Evolutionary conservation across 192 early-diverging fungal species (phyloP), one percentile per base, ranked within the genome.

Genomic region (Backusella psychrophila): DNA sequence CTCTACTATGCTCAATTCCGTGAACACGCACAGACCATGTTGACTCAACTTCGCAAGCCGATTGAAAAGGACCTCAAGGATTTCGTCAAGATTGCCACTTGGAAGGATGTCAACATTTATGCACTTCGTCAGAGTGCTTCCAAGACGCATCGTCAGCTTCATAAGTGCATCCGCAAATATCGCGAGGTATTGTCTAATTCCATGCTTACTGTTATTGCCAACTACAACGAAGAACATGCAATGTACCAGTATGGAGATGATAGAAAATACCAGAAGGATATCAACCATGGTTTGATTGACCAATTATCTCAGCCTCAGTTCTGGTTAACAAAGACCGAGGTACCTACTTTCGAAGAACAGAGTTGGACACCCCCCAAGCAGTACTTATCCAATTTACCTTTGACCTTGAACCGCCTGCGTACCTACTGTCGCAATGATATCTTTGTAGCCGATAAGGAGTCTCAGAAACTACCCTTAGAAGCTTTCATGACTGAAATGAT

Each of bases 101-200:
- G 96, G 96, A 97, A 97, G 81, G 98, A 99, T 79, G 91, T 96
- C 19, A 99, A 97, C 75, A 93, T 96, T 9, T 93, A 92, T 73
- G 96, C 98, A 0, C 81, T 99, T 39, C 89, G 92, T 31, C 93
- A 94, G 72, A 94, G 93, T 85, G 95, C 98, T 0, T 91, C 91
- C 46, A 91, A 94, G 83, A 95, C 96, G 8, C 98, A 99, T 82
- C 84, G 91, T 69, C 96, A 96, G 39, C 81, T 99, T 65, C 84
- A 93, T 81, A 98, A 97, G 84, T 96, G 95, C 75, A 86, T 99
- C 53, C 91, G 91, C 31, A 92, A 94, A 75, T 97, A 96, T 80
- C 84, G 93, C 2, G 91, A 91, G 42, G 86, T 95, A 0, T 85
- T 99, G 39, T 83, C 85, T n/a, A 83, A 90, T 36, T 91, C 96